These are phyloP conservation scores for Penicillium sp. DNA, from an alignment of 2,329 filamentous ascomycete species.

Conservation along the genomic window DNA sequence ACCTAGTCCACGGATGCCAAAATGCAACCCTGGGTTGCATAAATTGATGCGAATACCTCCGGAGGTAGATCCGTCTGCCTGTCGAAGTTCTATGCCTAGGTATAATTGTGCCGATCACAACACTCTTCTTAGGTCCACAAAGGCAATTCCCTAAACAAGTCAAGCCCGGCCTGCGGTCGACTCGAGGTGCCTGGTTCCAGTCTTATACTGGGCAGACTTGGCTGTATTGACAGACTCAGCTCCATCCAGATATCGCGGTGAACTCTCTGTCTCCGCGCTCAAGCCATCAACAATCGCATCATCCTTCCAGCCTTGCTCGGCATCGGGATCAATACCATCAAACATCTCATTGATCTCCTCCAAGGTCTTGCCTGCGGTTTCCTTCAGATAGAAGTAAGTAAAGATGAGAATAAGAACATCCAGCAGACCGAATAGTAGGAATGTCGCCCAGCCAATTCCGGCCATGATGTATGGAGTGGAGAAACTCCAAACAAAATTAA, in stretches of 20 bases:
- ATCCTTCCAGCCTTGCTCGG: slow-evolving; percentile 15
- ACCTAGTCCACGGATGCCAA: no score
- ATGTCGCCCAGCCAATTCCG: slow-evolving; percentile 50
- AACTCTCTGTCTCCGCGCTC: neutral
- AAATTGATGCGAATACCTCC: no score
- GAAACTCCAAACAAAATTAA: slow-evolving; percentile 44
- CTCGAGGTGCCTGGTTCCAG: slow-evolving; percentile 12
- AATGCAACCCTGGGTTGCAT: no score
- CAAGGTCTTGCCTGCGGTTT: slow-evolving; percentile 56
- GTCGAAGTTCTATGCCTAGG: no score
- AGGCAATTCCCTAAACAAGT: neutral
- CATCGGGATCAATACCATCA: slow-evolving; percentile 31
- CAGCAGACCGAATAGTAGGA: slow-evolving; percentile 46
- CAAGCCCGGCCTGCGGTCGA: slow-evolving; percentile 13
- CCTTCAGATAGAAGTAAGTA: slow-evolving; percentile 55
- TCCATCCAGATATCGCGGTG: neutral
- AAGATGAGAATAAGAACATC: slow-evolving; percentile 51
- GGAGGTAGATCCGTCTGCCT: no score
- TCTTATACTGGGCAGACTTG: slow-evolving; percentile 6
- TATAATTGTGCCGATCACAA: no score
- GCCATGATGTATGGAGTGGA: slow-evolving; percentile 46
- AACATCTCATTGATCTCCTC: slow-evolving; percentile 60
- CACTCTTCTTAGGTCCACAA: no score
- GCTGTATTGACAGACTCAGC: neutral
- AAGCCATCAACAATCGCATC: neutral